phyloP scores from a whole-genome alignment of 495 filamentous ascomycete genomes.

The Talaromyces thailandensis region DNA sequence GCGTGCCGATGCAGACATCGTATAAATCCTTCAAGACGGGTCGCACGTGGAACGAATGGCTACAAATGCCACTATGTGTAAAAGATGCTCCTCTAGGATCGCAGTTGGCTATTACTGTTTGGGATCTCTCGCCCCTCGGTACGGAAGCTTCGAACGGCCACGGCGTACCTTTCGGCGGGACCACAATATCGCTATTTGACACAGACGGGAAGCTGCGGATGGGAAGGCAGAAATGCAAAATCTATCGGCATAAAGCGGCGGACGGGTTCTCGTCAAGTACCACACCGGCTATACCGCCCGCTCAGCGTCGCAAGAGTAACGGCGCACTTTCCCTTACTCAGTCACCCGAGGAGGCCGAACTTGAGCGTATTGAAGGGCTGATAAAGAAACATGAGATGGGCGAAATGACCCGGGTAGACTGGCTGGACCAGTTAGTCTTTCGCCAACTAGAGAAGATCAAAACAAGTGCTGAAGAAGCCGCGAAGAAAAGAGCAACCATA shows the following conservation, averaged over 20 bases:
- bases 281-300: slow-evolving; percentile 58
- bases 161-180: slow-evolving; percentile 87
- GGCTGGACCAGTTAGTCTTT: slow-evolving; percentile 91
- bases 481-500: slow-evolving; percentile 24
- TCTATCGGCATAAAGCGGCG: slow-evolving; percentile 73
- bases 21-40: slow-evolving; percentile 79
- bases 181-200: slow-evolving; percentile 84
- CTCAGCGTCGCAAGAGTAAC: slow-evolving; percentile 39
- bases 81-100: slow-evolving; percentile 68
- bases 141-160: slow-evolving; percentile 56
- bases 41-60: slow-evolving; percentile 93
- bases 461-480: slow-evolving; percentile 42
- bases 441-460: slow-evolving; percentile 73
- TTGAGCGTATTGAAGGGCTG: slow-evolving; percentile 73
- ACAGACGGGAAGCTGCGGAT: slow-evolving; percentile 82
- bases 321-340: slow-evolving; percentile 26
- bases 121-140: slow-evolving; percentile 81
- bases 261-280: slow-evolving; percentile 76
- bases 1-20: slow-evolving; percentile 81
- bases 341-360: slow-evolving; percentile 59
- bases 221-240: slow-evolving; percentile 81
- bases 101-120: slow-evolving; percentile 86
- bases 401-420: slow-evolving; percentile 83
- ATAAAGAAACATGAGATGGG: slow-evolving; percentile 99
- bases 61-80: slow-evolving; percentile 75